Evolutionary conservation across 1,284 basidiomycete species (phyloP), one percentile per base, ranked within the genome.

Genomic region (Volvariella volvacea): DNA sequence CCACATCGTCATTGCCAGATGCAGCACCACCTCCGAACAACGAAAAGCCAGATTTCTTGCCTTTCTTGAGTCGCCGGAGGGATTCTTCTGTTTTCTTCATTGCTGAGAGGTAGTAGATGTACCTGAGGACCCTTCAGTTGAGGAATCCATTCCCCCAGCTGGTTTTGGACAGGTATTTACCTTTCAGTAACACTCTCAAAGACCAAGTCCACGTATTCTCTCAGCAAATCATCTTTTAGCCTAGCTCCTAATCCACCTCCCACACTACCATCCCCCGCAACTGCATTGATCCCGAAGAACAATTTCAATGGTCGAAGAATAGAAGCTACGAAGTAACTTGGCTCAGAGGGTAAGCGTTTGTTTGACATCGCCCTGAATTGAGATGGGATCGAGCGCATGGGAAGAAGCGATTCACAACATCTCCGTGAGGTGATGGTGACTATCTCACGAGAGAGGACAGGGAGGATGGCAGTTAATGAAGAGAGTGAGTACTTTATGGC

Each of bases 41-140:
- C 1, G 88, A 87, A 59, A 92, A 88, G 0, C 83, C 73, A 0
- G 79, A 68, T 53, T 86, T 89, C 56, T 89, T 88, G 32, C 85
- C 85, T 61, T 89, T 93, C 57, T 92, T 91, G 52, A 94, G 73
- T 36, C 88, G 78, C 17, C 84, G 72, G 22, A 96, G 67, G 4
- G 90, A 85, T 55, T 94, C 91, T 55, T 96, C 91, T 1, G 88
- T 89, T 67, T 94, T 94, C 61, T 83, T 88, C 72, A 94, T 92
- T 3, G 81, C 80, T 3, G 80, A 73, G 20, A 96, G 70, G 54
- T 89, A 79, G 46, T 71, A 70, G 4, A 78, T 73, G 53, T 88
- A 88, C 55, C 83, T 85, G 45, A n/a, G n/a, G n/a, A n/a, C n/a
- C n/a, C n/a, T n/a, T n/a, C n/a, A n/a, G n/a, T n/a, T n/a, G n/a